phyloP scores from a whole-genome alignment of 2,329 filamentous ascomycete genomes.

The Fusarium sp. region DNA sequence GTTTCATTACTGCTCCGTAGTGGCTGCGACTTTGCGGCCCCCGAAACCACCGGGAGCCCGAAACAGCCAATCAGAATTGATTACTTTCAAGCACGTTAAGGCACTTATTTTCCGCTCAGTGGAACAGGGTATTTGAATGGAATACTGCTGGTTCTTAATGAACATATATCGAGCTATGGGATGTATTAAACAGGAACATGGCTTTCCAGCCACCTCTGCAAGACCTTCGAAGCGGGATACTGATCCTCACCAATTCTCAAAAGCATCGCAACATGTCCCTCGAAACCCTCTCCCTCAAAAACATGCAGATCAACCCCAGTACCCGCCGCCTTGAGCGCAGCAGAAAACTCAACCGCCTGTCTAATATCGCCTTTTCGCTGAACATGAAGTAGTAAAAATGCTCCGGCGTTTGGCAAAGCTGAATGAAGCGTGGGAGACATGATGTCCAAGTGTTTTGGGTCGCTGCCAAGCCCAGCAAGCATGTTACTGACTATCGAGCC shows the following conservation, averaged over 20 bases:
- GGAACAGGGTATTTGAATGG: too few relatives aligned
- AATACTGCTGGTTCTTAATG: too few relatives aligned
- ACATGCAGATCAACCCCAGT: not conserved
- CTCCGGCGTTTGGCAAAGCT: not conserved
- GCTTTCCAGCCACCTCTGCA: not conserved
- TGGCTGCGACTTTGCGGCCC: not conserved
- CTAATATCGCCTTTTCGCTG: conserved; percentile 1
- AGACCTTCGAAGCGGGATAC: not conserved
- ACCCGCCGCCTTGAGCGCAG: not conserved
- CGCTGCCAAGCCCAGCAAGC: not conserved
- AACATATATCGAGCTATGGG: too few relatives aligned
- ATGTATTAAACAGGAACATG: not conserved
- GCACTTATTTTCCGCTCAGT: too few relatives aligned
- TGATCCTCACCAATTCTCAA: not conserved
- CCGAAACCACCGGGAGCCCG: not conserved
- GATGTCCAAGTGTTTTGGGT: not conserved
- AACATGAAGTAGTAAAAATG: not conserved
- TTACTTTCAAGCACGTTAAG: not conserved
- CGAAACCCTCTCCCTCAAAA: conserved; percentile 10
- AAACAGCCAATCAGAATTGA: not conserved
- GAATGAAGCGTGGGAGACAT: conserved; percentile 9
- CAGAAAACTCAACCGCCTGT: conserved; percentile 1
- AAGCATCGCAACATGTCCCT: conserved; percentile 5
- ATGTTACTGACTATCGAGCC: conserved; percentile 4
- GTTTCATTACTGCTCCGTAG: not conserved